These are phyloP conservation scores for Hypoxylon sp. DNA, from an alignment of 2,329 filamentous ascomycete species.

Conservation along the genomic window DNA sequence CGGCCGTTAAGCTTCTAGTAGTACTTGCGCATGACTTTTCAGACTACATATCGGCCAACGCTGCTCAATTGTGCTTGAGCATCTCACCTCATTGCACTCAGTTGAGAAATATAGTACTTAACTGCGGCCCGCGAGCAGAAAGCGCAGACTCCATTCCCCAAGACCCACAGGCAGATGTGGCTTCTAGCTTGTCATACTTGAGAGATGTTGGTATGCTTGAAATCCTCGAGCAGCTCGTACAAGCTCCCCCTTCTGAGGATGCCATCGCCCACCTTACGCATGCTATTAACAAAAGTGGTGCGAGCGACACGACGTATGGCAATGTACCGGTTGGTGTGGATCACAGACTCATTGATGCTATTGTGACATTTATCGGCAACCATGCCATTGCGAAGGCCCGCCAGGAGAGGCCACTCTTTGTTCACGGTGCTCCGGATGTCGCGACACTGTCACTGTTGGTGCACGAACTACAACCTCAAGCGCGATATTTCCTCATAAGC, in stretches of 20 bases:
- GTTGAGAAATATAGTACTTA: slow-evolving; percentile 88
- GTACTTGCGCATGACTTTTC: slow-evolving; percentile 95
- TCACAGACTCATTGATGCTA: slow-evolving; percentile 79
- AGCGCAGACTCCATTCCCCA: slow-evolving; percentile 75
- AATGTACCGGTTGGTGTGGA: slow-evolving; percentile 78
- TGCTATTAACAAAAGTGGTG: slow-evolving; percentile 73
- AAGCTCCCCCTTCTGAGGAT: slow-evolving; percentile 76
- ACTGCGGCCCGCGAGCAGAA: slow-evolving; percentile 77
- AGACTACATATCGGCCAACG: slow-evolving; percentile 90
- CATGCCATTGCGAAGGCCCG: slow-evolving; percentile 75
- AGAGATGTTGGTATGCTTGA: slow-evolving; percentile 69
- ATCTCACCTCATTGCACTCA: slow-evolving; percentile 89
- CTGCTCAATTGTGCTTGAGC: slow-evolving; percentile 83
- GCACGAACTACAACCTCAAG: slow-evolving; percentile 80
- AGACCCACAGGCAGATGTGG: slow-evolving; percentile 55
- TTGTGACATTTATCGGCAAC: slow-evolving; percentile 86
- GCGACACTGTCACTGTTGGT: slow-evolving; percentile 82
- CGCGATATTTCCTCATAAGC: slow-evolving; percentile 85
- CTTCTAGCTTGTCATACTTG: slow-evolving; percentile 57
- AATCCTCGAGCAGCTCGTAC: slow-evolving; percentile 71
- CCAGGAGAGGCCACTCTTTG: slow-evolving; percentile 75
- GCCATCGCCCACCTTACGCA: slow-evolving; percentile 82
- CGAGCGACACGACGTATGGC: slow-evolving; percentile 74
- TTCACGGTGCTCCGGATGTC: slow-evolving; percentile 75
- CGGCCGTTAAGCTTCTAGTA: slow-evolving; percentile 84